These are phyloP conservation scores for Cupressus sempervirens DNA, from an alignment of 75 land plant species.

Conservation along the genomic window DNA sequence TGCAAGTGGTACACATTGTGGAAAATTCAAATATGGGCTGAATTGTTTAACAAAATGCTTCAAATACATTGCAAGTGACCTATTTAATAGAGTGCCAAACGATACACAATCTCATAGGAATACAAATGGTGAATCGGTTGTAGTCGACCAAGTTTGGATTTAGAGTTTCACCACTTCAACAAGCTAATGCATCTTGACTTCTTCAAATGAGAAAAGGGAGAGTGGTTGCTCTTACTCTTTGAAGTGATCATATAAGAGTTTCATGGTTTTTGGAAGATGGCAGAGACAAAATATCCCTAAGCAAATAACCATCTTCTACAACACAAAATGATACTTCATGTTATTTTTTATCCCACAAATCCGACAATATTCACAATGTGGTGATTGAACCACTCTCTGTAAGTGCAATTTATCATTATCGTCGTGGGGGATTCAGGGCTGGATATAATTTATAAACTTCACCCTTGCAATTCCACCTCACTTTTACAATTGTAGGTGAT, in stretches of 20 bases:
- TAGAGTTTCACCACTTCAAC: no score
- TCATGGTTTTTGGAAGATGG: constrained; percentile 35
- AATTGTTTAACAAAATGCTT: no score
- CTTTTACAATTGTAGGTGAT: constrained; percentile 73
- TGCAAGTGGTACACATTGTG: no score
- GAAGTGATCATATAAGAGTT: constrained; percentile 30
- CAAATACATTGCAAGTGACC: no score
- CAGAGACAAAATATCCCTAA: constrained; percentile 52
- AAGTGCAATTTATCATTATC: constrained; percentile 55
- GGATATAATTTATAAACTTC: constrained; percentile 69
- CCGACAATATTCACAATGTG: constrained; percentile 68
- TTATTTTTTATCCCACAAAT: constrained; percentile 46
- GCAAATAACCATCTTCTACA: constrained; percentile 30
- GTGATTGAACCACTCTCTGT: constrained; percentile 57
- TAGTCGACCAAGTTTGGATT: no score
- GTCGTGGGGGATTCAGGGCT: constrained; percentile 35
- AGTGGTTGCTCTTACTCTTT: no score
- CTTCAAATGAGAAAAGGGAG: no score
- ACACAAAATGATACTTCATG: constrained; percentile 34
- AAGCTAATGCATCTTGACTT: no score
- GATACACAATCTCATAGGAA: no score
- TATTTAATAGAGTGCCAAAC: no score
- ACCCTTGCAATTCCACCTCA: constrained; percentile 52
- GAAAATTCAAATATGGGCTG: no score
- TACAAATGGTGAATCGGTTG: no score